Conservation (phyloP, 495 filamentous ascomycete species). For the Poronia punctata region DNA sequence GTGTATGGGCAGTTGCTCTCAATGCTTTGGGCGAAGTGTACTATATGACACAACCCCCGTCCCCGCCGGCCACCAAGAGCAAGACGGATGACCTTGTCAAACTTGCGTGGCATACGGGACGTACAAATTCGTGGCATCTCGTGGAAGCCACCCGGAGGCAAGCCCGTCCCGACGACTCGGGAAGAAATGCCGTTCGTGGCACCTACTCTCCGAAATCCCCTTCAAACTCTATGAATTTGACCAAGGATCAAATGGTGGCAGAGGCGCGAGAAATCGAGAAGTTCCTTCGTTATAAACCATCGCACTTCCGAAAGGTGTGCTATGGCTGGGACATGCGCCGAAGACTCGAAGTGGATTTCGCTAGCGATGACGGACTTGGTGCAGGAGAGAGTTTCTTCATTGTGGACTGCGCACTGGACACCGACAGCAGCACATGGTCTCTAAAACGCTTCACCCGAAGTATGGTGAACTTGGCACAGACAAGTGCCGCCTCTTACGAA, state of each 20-base stretch:
- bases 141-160: slow-evolving; percentile 67
- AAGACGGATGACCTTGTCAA: slow-evolving; percentile 49
- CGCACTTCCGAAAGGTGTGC: slow-evolving; percentile 71
- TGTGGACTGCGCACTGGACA: slow-evolving; percentile 60
- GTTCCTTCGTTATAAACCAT: slow-evolving; percentile 66
- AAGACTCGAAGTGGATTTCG: slow-evolving; percentile 82
- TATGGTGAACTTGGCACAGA: slow-evolving; percentile 9
- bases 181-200: slow-evolving; percentile 41
- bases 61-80: slow-evolving; percentile 27
- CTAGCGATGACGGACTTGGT: slow-evolving; percentile 63
- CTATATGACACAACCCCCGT: slow-evolving; percentile 66
- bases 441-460: slow-evolving; percentile 27
- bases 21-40: slow-evolving; percentile 92
- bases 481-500: slow-evolving; percentile 7
- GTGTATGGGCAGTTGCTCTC: slow-evolving; percentile 78
- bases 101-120: slow-evolving; percentile 70
- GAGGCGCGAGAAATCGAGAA: slow-evolving; percentile 77
- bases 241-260: slow-evolving; percentile 57
- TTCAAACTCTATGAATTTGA: slow-evolving; percentile 57
- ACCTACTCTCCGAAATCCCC: slow-evolving; percentile 43
- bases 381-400: slow-evolving; percentile 71
- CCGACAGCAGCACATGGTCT: slow-evolving; percentile 31
- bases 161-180: slow-evolving; percentile 59
- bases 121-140: slow-evolving; percentile 71
- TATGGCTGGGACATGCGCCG: slow-evolving; percentile 90